Conservation (phyloP, 345 rosid genomes). For the Erucastrum elatum region DNA sequence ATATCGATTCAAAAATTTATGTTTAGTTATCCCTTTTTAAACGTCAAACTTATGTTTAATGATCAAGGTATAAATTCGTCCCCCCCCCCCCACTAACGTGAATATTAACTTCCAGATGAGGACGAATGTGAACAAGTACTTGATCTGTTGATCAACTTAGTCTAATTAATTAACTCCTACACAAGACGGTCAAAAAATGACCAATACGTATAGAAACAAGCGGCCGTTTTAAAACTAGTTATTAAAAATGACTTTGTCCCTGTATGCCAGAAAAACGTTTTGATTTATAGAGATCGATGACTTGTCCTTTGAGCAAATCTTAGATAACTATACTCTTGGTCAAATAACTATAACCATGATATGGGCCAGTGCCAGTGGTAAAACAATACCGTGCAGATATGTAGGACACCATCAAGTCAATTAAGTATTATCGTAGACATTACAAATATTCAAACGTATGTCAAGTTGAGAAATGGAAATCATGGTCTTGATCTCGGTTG, state of each 20-base stretch:
- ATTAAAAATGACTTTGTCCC: constrained; percentile 15
- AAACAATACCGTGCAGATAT: background rate
- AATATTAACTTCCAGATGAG: constrained; percentile 7
- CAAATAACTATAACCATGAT: constrained; percentile 5
- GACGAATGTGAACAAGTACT: constrained; percentile 33
- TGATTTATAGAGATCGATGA: constrained; percentile 11
- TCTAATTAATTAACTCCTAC: constrained; percentile 10
- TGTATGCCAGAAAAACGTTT: constrained; percentile 10
- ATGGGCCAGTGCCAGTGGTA: constrained; percentile 18
- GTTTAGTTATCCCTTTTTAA: background rate
- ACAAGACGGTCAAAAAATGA: constrained; percentile 35
- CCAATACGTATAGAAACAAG: constrained; percentile 28
- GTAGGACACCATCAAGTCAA: constrained; percentile 13
- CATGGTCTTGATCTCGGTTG: constrained; percentile 20
- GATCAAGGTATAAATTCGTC: background rate
- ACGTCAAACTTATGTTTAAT: background rate
- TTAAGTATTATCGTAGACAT: background rate
- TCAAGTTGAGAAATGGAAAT: constrained; percentile 29
- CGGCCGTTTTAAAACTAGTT: constrained; percentile 17
- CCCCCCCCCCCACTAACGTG: constrained; percentile 8
- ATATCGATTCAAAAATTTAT: background rate
- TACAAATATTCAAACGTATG: constrained; percentile 4
- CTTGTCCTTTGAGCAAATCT: constrained; percentile 28
- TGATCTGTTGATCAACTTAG: background rate
- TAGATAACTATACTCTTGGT: constrained; percentile 18